phyloP scores from a whole-genome alignment of 139 green algal genomes.

The Chlorella sorokiniana region DNA sequence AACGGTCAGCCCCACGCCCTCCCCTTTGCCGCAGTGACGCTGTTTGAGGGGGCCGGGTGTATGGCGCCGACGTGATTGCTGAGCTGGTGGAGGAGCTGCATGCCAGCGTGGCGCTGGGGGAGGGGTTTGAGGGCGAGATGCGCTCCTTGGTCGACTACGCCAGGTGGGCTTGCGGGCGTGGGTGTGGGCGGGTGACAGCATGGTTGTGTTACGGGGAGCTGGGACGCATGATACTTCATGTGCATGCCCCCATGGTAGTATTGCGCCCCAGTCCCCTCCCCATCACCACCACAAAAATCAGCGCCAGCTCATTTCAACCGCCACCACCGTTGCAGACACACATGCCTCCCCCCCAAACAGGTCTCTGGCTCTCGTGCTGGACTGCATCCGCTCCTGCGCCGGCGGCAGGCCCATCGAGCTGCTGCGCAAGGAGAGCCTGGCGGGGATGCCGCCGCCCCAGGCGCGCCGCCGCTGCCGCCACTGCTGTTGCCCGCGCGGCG shows the following conservation, averaged over 20 bases:
- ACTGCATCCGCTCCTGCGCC: constrained; percentile 37
- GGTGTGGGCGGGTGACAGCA: no score
- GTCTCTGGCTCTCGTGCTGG: constrained; percentile 59
- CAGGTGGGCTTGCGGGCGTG: constrained; percentile 1
- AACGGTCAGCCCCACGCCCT: neutral
- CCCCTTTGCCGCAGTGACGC: constrained; percentile 44
- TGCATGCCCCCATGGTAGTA: neutral
- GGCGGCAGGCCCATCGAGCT: constrained; percentile 73
- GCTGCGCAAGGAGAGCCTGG: constrained; percentile 82
- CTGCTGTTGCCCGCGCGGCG: neutral
- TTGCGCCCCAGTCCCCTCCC: no score
- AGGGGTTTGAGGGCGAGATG: constrained; percentile 83
- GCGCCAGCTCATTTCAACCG: neutral
- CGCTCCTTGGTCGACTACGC: constrained; percentile 52
- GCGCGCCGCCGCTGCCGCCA: constrained; percentile 4
- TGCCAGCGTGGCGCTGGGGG: constrained; percentile 47
- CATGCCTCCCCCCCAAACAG: neutral
- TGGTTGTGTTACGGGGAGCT: neutral
- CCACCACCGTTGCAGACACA: neutral
- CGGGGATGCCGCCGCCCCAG: constrained; percentile 55
- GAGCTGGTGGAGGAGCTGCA: constrained; percentile 72
- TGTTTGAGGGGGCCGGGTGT: constrained; percentile 89
- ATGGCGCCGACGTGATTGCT: constrained; percentile 69
- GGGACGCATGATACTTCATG: neutral
- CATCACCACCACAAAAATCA: no score